These are phyloP conservation scores for Clarireedia paspali DNA, from an alignment of 2,329 filamentous ascomycete genomes.

Conservation along the genomic window DNA sequence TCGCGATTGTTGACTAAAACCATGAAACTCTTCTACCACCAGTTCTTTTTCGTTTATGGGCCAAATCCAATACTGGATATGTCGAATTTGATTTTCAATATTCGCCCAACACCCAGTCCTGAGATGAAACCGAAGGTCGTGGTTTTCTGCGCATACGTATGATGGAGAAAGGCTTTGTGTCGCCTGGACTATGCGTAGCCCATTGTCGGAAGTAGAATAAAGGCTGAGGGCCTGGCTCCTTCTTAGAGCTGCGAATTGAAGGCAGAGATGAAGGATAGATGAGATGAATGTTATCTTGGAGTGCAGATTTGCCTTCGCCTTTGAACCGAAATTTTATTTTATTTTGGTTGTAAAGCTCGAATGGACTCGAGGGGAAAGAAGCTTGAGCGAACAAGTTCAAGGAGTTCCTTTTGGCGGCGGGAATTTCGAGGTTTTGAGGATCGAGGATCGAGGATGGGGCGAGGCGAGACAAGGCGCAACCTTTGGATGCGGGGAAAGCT, in stretches of 20 bases:
- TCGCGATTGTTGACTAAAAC: constrained; percentile 15
- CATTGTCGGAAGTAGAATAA: constrained; percentile 22
- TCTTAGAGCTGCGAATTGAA: not conserved
- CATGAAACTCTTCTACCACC: constrained; percentile 9
- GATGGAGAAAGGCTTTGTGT: constrained; percentile 20
- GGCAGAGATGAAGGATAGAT: not conserved
- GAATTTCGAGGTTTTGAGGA: not conserved
- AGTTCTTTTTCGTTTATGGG: constrained; percentile 13
- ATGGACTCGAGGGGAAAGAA: not conserved
- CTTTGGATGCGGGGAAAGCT: constrained; percentile 10
- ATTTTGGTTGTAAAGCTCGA: no score
- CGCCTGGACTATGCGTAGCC: constrained; percentile 27
- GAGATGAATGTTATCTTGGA: not conserved
- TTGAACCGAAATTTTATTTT: no score
- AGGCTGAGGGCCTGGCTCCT: constrained; percentile 15
- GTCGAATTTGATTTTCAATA: constrained; percentile 5
- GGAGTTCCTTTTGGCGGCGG: constrained; percentile 1
- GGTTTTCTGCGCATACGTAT: constrained; percentile 20
- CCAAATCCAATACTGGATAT: constrained; percentile 19
- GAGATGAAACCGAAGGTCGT: constrained; percentile 17
- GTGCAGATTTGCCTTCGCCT: not conserved
- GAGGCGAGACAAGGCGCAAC: constrained; percentile 4
- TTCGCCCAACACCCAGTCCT: constrained; percentile 13
- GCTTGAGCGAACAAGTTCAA: not conserved
- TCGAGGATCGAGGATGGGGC: constrained; percentile 9